Base-by-base conservation (phyloP, 2,329 filamentous ascomycete genomes). In the Beauveria pseudobassiana region DNA sequence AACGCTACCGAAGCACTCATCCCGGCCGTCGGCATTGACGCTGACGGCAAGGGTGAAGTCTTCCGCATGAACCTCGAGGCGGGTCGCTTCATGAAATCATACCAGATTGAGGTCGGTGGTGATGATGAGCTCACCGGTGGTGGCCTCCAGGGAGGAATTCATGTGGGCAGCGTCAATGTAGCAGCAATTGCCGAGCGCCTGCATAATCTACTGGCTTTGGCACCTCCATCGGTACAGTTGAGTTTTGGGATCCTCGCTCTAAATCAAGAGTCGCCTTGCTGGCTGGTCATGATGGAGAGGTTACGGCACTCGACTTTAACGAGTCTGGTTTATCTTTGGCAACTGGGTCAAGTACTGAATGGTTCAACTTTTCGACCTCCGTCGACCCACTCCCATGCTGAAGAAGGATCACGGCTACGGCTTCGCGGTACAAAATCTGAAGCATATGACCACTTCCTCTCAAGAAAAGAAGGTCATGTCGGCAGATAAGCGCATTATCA, bases 371-470 rank as follows among this genome's bases (percentile, higher is more conserved):
- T 99, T 96, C 72, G 95, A 99, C 74, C 78, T 99, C 57, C 89
- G 95, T 70, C 92, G 91, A 24, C 92, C 95, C 0, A 82, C 89
- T 0, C 92, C 96, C 1, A 77, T 96, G 9, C 78, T 98, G 54
- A 90, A 88, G 71, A 98, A 97, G 74, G 93, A 98, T 68, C 95
- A 99, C 76, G 95, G 96, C 54, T 96, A 96, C 72, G 93, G 93
- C 2, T 96, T 92, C 71, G 85, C 93, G 0, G 91, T 99, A 63
- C 89, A 96, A 70, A 96, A 91, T 52, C 80, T 99, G 60, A 84
- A 86, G 55, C 84, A 88, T 69, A 79, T 88, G 69, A 90, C 89
- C 12, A 89, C 86, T 8, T 81, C 84, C 14, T 89, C 88, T 0
- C 86, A 89, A 52, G 88, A 92, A 64, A 90, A 90, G 72, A 97